A percentile compares a stretch with the other conserved stretches of the same genome.
Conservation (phyloP, 208 protist genomes). For the Trichomonas tenax region DNA sequence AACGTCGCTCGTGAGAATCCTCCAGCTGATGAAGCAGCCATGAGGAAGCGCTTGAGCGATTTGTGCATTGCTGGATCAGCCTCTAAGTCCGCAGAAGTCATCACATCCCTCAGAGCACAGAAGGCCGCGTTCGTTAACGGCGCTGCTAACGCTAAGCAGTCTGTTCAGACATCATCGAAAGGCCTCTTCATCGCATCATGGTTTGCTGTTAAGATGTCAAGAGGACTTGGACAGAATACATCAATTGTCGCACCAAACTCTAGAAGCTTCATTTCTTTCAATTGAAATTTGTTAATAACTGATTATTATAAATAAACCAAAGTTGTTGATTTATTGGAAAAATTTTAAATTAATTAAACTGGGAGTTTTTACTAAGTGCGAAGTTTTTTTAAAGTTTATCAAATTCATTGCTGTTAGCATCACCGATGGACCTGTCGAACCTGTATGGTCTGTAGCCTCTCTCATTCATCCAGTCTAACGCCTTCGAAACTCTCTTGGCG, state of each 20-base stretch:
- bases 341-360: no score
- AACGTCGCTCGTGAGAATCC: background rate
- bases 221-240: background rate
- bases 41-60: background rate
- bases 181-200: background rate
- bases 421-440: background rate
- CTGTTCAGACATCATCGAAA: background rate
- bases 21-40: background rate
- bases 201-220: background rate
- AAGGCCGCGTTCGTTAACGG: background rate
- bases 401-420: no score
- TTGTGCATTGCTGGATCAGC: background rate
- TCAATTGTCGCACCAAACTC: background rate
- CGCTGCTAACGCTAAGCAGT: background rate
- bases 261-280: background rate
- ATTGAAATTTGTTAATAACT: background rate
- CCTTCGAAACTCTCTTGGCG: background rate
- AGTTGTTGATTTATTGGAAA: no score
- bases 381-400: no score
- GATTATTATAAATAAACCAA: no score
- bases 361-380: no score
- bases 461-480: background rate
- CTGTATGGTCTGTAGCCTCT: background rate
- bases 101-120: background rate
- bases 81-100: background rate